Base-by-base conservation (phyloP, 441 rosid species). In the Iberis amara region DNA sequence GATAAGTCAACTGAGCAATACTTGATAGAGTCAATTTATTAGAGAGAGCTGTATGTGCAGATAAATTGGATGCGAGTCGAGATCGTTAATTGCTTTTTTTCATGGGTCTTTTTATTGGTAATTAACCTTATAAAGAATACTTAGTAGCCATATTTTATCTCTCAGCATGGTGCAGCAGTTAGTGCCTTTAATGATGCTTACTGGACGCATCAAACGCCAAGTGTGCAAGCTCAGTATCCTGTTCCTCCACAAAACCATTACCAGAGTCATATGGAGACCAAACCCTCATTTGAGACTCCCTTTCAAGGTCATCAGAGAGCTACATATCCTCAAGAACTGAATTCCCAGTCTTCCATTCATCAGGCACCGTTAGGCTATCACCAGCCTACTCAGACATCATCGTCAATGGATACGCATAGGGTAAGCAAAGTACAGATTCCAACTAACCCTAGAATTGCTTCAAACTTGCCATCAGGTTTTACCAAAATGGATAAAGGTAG, bases 381-480 rank as follows among this genome's bases (percentile, higher is more conserved):
- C 56, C 61, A 71, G 47, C 76, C 88, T 56, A 39, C 64, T 54
- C 95, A 78, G 68, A 62, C 74, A 31, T 39, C 69, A 62, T 76
- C 76, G 24, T 45, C 79, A 37, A 48, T 72, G 35, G 91, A 83
- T 68, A 47, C 84, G 8, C 83, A 64, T 70, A 85, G 87, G 74
- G 84, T 68, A 71, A 78, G 79, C 83, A 86, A 80, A 72, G 60
- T 89, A 70, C 95, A 89, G 83, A 85, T 89, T 69, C 95, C 83
- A 55, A 85, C 96, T 70, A 94, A 94, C 74, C 99, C 97, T 65
- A 83, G 89, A 77, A 87, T 89, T 72, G 94, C 88, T 68, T 79
- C 97, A 67, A 85, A 83, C 72, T 72, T 89, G 79, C 83, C 83
- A 53, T 52, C 76, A 62, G 89, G 87, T 66, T 70, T 75, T 45